Evolutionary conservation across 2,329 filamentous ascomycete species (phyloP), one percentile per base, ranked within the genome.

Genomic region (Cordyceps fumosorosea): DNA sequence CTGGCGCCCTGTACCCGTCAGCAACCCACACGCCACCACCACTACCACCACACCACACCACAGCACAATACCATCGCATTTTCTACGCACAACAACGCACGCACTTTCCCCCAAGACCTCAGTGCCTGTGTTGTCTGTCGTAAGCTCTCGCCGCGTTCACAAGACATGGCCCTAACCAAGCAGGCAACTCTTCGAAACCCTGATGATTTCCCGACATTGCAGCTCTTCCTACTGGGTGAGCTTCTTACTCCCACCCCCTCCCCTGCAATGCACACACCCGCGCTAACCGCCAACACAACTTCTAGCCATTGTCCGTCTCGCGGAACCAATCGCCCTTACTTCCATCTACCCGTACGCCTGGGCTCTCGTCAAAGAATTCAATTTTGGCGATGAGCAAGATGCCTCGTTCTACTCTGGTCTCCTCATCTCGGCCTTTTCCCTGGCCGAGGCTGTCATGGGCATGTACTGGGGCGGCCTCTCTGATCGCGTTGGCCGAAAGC

Each of bases 261-360:
- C 42, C 20, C 20, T 32, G 44, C 29, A 51, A 22, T 60, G 29
- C 42, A 40, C 50, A 57, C 44, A 42, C 57, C 40, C 51, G 37
- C 52, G 56, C 66, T 71, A 62, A 71, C 65, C 37, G 1, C 47
- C 24, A 65, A 45, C 4, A 6, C 42, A n/a, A 42, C 42, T 18
- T n/a, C 18, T 62, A 96, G 92, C 91, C 73, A 91, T 96, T 80
- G 93, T 96, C 72, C 91, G 93, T 65, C 85, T 97, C 67, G 90
- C 92, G 59, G 93, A 97, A 75, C 93, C 93, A 24, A 93, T 97
- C 69, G 92, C 93, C 56, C 84, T 97, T 66, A 96, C 92, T 1
- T 95, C 90, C 71, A 95, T 96, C 75, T 96, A 93, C 69, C 93
- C 93, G 22, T 97, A 96, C 75, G 90, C 90, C 64, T 96, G 89